Percentiles rank a stretch among this genome's conserved stretches.
Evolutionary conservation across 2,329 filamentous ascomycete genomes (phyloP).

Genomic region (Diaporthe nobilis): DNA sequence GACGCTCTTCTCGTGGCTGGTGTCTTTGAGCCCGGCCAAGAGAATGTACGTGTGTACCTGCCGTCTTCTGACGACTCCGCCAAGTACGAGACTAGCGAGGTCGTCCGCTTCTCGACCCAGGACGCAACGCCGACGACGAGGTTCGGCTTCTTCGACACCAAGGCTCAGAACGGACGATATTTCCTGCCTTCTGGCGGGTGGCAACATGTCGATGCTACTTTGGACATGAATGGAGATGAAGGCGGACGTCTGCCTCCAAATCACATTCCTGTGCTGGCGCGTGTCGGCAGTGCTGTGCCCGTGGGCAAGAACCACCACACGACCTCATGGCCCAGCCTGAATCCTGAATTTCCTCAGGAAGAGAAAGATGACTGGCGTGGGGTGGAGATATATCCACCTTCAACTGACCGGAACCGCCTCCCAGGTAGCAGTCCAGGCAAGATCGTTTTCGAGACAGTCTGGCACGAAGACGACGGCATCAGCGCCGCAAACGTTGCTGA

Average conservation of each 20-base stretch:
- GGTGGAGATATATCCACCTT: slow-evolving; percentile 54
- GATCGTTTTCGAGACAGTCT: slow-evolving; percentile 45
- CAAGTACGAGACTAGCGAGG: not conserved
- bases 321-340: slow-evolving; percentile 38
- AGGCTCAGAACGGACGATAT: not conserved
- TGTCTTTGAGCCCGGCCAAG: slow-evolving; percentile 73
- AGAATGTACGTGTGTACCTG: slow-evolving; percentile 71
- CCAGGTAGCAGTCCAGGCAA: slow-evolving; percentile 4
- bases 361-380: slow-evolving; percentile 52
- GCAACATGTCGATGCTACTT: not conserved
- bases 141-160: slow-evolving; percentile 13
- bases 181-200: not conserved
- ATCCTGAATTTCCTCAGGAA: slow-evolving; percentile 49
- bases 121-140: not conserved
- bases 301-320: slow-evolving; percentile 27
- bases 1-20: slow-evolving; percentile 76
- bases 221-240: not conserved
- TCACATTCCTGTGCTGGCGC: slow-evolving; percentile 2
- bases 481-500: slow-evolving; percentile 46
- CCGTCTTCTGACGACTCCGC: slow-evolving; percentile 47
- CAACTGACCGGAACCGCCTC: slow-evolving; percentile 33
- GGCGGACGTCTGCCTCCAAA: not conserved
- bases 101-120: not conserved
- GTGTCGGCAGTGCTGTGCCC: not conserved
- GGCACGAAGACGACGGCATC: slow-evolving; percentile 52